Evolutionary conservation across 139 green algal genomes (phyloP).

Genomic region (Nannochloris sp.): DNA sequence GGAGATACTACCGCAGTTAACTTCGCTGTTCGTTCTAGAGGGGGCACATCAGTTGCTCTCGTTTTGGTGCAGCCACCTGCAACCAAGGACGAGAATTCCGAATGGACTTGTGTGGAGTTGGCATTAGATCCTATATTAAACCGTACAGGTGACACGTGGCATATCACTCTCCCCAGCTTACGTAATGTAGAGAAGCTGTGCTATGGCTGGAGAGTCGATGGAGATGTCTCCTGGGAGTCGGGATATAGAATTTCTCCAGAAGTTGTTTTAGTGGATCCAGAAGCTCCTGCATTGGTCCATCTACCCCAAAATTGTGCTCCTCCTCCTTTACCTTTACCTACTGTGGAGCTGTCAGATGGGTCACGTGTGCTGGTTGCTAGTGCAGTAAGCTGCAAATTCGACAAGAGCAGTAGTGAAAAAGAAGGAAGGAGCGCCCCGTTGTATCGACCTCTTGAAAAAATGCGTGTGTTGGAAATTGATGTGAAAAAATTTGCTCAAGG

Average conservation of each 20-base stretch:
- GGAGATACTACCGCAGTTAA: constrained; percentile 32
- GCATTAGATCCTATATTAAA: constrained; percentile 47
- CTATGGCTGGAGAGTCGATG: constrained; percentile 55
- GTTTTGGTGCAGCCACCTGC: constrained; percentile 27
- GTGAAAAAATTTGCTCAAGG: constrained; percentile 37
- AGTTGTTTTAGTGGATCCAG: constrained; percentile 53
- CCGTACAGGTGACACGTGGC: constrained; percentile 56
- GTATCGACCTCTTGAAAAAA: constrained; percentile 28
- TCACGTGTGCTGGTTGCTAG: constrained; percentile 31
- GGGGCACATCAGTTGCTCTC: constrained; percentile 44
- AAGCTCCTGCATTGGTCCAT: constrained; percentile 26
- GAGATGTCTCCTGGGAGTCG: constrained; percentile 45
- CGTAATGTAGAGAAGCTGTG: constrained; percentile 35
- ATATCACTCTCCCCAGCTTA: constrained; percentile 22
- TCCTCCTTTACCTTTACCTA: constrained; percentile 22
- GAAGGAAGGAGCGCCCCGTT: background rate
- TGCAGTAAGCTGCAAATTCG: constrained; percentile 37
- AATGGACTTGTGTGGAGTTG: constrained; percentile 32
- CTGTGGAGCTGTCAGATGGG: constrained; percentile 1
- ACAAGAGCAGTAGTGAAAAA: constrained; percentile 13
- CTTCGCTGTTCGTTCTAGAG: constrained; percentile 52
- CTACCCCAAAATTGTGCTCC: constrained; percentile 34
- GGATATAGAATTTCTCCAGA: constrained; percentile 49
- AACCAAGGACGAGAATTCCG: background rate
- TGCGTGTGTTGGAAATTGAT: constrained; percentile 55